Conservation (phyloP, 169 alveolate genomes). For the Plasmodium vivax region DNA sequence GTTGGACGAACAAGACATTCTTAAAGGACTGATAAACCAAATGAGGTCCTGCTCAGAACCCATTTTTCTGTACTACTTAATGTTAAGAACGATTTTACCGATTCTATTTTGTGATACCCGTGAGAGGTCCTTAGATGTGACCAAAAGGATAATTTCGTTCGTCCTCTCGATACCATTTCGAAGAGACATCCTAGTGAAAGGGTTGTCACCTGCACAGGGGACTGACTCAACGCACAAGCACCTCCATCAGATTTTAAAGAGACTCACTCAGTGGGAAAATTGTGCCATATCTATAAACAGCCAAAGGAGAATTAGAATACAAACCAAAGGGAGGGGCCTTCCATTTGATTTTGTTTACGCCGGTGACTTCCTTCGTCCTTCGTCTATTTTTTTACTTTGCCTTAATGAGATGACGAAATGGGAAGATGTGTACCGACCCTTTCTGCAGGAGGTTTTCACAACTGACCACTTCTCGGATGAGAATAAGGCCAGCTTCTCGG, state of each 20-base stretch:
- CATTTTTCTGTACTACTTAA: slow-evolving; percentile 43
- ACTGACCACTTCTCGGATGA: not conserved
- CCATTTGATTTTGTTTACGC: slow-evolving; percentile 50
- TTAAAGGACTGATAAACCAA: not conserved
- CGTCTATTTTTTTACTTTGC: slow-evolving; percentile 27
- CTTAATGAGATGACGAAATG: slow-evolving; percentile 6
- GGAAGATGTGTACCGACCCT: slow-evolving; percentile 15
- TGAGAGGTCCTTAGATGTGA: slow-evolving; percentile 1
- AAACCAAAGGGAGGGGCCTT: slow-evolving; percentile 17
- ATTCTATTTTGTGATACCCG: not conserved
- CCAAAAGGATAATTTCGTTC: not conserved
- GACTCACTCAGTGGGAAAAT: slow-evolving; percentile 59
- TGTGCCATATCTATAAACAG: slow-evolving; percentile 34
- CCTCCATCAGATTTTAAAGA: not conserved
- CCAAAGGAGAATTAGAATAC: slow-evolving; percentile 53
- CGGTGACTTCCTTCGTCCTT: slow-evolving; percentile 51
- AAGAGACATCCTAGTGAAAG: not conserved
- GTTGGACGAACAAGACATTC: not conserved
- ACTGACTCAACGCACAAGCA: not conserved
- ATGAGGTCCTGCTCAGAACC: not conserved
- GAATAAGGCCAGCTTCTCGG: not conserved
- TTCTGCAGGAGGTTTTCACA: slow-evolving; percentile 9
- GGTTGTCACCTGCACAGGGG: not conserved
- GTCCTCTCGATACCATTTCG: slow-evolving; percentile 16
- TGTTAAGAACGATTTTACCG: slow-evolving; percentile 33